Conservation (phyloP, 2,329 filamentous ascomycete species). For the Beauveria australis region DNA sequence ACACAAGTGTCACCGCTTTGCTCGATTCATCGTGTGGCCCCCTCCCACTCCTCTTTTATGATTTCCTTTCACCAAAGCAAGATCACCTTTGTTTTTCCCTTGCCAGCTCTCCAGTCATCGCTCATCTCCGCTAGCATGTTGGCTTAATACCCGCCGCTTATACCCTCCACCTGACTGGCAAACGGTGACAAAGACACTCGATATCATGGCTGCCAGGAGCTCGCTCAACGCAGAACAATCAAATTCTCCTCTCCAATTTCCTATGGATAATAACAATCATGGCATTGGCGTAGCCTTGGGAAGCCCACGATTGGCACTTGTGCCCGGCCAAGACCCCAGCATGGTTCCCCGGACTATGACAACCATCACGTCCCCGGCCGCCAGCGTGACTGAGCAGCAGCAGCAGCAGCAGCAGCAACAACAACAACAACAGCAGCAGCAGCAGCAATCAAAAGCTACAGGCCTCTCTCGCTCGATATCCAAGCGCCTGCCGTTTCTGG, state of each 20-base stretch:
- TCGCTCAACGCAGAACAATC: not conserved
- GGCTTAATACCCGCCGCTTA: not conserved
- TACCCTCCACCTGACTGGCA: not conserved
- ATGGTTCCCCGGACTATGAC: slow-evolving; percentile 12
- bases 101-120: not conserved
- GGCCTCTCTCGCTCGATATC: slow-evolving; percentile 11
- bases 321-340: slow-evolving; percentile 18
- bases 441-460: slow-evolving; percentile 2
- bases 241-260: not conserved
- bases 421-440: not conserved
- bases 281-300: slow-evolving; percentile 68
- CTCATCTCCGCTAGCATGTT: not conserved
- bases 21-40: not conserved
- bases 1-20: slow-evolving; percentile 3
- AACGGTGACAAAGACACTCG: not conserved
- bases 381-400: not conserved
- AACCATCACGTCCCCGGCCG: slow-evolving; percentile 10
- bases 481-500: slow-evolving; percentile 9
- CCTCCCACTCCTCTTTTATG: not conserved
- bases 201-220: not conserved
- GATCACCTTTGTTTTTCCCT: not conserved
- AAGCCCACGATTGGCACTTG: slow-evolving; percentile 46
- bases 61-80: not conserved
- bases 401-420: not conserved
- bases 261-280: not conserved